Percentiles rank a stretch among this genome's conserved stretches.
phyloP scores from a whole-genome alignment of 202 grass and related monocot species.

The Setaria viridis region DNA sequence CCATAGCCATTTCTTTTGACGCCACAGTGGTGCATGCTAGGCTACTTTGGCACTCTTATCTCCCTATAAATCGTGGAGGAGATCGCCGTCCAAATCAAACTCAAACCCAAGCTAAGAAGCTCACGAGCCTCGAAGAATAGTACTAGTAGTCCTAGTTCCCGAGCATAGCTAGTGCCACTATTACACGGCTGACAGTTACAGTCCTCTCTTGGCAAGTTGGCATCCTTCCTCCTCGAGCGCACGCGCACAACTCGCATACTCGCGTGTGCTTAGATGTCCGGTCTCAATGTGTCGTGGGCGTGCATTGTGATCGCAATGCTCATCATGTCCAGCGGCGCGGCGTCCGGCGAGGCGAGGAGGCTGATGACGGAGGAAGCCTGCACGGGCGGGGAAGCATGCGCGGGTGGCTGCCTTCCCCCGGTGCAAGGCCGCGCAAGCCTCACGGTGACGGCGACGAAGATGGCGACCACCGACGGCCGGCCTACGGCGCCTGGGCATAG shows the following conservation, averaged over 20 bases:
- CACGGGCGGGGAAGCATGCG: background rate
- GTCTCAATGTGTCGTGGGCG: conserved; percentile 32
- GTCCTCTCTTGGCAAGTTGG: no score
- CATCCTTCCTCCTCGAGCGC: background rate
- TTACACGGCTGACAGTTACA: no score
- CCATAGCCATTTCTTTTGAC: no score
- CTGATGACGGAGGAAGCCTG: conserved; percentile 23
- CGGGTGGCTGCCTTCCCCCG: background rate
- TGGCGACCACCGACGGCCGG: conserved; percentile 45
- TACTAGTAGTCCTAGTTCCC: background rate
- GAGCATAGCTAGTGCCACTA: background rate
- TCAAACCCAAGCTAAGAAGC: conserved; percentile 13
- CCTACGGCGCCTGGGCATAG: conserved; percentile 66
- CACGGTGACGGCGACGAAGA: background rate
- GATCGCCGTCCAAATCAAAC: background rate
- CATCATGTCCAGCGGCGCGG: background rate
- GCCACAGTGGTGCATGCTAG: no score
- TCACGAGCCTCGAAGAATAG: background rate
- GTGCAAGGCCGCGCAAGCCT: background rate
- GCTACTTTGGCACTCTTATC: background rate
- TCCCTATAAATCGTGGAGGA: conserved; percentile 43
- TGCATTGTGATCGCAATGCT: conserved; percentile 51
- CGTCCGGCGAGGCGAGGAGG: conserved; percentile 41
- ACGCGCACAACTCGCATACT: background rate
- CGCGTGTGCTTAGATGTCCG: conserved; percentile 45